Conservation (phyloP, 495 filamentous ascomycete genomes). For the Xylaria grammica region DNA sequence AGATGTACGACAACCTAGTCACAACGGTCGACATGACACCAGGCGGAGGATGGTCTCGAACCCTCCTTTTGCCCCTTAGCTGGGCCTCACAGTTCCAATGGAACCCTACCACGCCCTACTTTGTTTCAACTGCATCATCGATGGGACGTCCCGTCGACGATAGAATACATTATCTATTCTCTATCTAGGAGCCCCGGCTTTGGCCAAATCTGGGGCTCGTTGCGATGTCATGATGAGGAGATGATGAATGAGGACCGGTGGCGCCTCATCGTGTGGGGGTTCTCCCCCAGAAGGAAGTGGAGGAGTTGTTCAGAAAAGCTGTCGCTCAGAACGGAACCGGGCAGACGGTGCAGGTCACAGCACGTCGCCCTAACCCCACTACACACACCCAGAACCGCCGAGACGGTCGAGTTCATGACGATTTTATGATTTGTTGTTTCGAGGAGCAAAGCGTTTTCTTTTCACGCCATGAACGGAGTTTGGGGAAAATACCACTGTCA, state of each 20-base stretch:
- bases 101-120: constrained; percentile 17
- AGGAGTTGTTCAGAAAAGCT: constrained; percentile 9
- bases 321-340: constrained; percentile 8
- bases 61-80: constrained; percentile 4
- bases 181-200: not conserved
- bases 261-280: not conserved
- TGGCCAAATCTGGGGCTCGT: constrained; percentile 9
- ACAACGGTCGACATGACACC: constrained; percentile 9
- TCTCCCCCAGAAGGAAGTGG: not conserved
- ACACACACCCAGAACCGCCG: constrained; percentile 5
- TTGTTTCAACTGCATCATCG: constrained; percentile 15
- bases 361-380: not conserved
- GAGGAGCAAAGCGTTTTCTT: constrained; percentile 16
- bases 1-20: constrained; percentile 13
- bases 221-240: constrained; percentile 17
- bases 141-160: constrained; percentile 12
- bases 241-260: constrained; percentile 16
- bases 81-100: constrained; percentile 12
- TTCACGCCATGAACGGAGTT: constrained; percentile 19
- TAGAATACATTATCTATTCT: constrained; percentile 6
- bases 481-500: constrained; percentile 20
- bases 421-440: constrained; percentile 22
- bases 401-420: constrained; percentile 19
- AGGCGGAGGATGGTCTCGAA: constrained; percentile 13
- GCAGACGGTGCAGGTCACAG: constrained; percentile 17